Evolutionary conservation across 2,329 filamentous ascomycete species (phyloP).

Genomic region (Fusarium concolor): DNA sequence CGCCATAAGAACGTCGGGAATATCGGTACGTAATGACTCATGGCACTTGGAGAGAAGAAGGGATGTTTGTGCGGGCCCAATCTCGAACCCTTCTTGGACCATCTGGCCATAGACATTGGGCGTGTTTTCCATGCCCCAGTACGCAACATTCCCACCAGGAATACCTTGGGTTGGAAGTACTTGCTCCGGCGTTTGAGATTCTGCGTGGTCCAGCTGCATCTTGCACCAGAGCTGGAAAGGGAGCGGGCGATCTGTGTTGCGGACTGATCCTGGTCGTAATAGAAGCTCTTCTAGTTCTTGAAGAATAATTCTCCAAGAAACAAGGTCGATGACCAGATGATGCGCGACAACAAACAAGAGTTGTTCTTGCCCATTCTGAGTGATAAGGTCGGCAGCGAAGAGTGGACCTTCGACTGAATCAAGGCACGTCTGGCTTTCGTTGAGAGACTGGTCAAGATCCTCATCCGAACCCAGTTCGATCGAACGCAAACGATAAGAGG

Average conservation of each 20-base stretch:
- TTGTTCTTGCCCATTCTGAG: constrained; percentile 36
- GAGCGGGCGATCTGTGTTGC: constrained; percentile 25
- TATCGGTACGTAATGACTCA: constrained; percentile 47
- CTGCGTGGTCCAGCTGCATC: constrained; percentile 45
- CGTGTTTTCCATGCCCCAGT: constrained; percentile 42
- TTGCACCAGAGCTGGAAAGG: constrained; percentile 55
- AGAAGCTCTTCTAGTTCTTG: constrained; percentile 53
- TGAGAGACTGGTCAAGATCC: neutral
- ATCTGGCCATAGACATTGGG: constrained; percentile 42
- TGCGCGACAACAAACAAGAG: constrained; percentile 52
- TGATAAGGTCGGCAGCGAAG: constrained; percentile 26
- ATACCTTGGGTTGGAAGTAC: constrained; percentile 22
- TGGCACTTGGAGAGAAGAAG: constrained; percentile 39
- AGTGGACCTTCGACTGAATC: constrained; percentile 8
- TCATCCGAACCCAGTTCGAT: neutral
- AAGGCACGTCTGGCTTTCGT: constrained; percentile 33
- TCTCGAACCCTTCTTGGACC: constrained; percentile 22
- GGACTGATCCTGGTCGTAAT: constrained; percentile 5
- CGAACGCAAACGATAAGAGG: constrained; percentile 25
- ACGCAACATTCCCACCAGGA: constrained; percentile 36
- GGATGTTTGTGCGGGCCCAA: constrained; percentile 28
- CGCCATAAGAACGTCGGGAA: constrained; percentile 52
- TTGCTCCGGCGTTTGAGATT: constrained; percentile 42
- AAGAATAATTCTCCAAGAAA: constrained; percentile 59
- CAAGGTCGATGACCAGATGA: constrained; percentile 58